phyloP scores from a whole-genome alignment of 805 yeast species.

The Starmerella floricola region DNA sequence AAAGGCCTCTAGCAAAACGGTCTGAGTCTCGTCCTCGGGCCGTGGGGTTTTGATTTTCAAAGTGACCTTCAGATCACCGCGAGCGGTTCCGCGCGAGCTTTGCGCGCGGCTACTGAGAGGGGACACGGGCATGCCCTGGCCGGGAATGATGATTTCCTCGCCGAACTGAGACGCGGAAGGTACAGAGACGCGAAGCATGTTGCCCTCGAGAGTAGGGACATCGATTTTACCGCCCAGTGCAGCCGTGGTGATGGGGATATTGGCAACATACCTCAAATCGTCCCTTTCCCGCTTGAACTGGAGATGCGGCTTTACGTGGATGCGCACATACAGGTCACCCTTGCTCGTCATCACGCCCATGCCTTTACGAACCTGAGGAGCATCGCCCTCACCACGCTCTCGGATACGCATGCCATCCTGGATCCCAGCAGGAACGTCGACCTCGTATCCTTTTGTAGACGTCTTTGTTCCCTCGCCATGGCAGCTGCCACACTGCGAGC shows the following conservation, averaged over 20 bases:
- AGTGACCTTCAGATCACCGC: conserved; percentile 73
- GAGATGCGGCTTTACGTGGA: conserved; percentile 65
- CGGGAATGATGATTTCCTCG: conserved; percentile 60
- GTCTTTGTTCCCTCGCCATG: conserved; percentile 81
- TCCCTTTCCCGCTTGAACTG: conserved; percentile 54
- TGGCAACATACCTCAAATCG: conserved; percentile 52
- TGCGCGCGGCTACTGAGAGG: conserved; percentile 12
- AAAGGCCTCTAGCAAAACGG: conserved; percentile 79
- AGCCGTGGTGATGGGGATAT: conserved; percentile 88
- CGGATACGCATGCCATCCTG: conserved; percentile 76
- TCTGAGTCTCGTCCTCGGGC: conserved; percentile 74
- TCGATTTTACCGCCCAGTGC: conserved; percentile 85
- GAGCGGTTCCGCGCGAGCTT: conserved; percentile 33
- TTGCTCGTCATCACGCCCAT: conserved; percentile 45
- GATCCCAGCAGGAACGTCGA: conserved; percentile 82
- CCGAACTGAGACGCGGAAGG: conserved; percentile 78
- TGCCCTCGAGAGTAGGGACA: conserved; percentile 76
- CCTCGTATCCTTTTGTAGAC: conserved; percentile 53
- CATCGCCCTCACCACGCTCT: conserved; percentile 80
- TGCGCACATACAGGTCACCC: conserved; percentile 80
- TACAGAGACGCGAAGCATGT: conserved; percentile 60
- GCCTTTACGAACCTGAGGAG: conserved; percentile 67
- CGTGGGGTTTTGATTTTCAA: conserved; percentile 58
- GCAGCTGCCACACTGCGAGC: conserved; percentile 66
- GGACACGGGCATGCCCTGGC: conserved; percentile 64